Percentiles rank a stretch among this genome's conserved stretches.
Evolutionary conservation across 306 rosid species (phyloP).

Genomic region (Lathyrus oleraceus): DNA sequence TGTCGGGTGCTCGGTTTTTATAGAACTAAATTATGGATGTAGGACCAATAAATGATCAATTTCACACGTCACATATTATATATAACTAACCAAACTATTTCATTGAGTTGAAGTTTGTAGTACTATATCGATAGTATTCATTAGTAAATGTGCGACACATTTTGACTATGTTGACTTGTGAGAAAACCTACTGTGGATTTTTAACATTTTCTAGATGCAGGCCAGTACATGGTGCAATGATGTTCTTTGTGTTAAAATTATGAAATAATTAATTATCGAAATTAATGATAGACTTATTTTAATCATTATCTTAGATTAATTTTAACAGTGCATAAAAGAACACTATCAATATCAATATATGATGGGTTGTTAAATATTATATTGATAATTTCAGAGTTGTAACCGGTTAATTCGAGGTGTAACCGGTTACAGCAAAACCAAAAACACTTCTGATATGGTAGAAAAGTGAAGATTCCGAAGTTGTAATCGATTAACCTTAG

Average conservation of each 20-base stretch:
- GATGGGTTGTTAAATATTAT: too few species aligned
- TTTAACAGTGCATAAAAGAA: too few species aligned
- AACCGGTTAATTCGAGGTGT: too few species aligned
- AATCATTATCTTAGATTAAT: neutral
- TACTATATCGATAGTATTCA: neutral
- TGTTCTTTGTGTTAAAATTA: neutral
- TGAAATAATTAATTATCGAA: neutral
- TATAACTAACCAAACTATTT: conserved; percentile 11
- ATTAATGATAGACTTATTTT: neutral
- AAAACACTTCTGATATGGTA: too few species aligned
- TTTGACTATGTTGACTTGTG: neutral
- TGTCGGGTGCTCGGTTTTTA: conserved; percentile 29
- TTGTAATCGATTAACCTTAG: too few species aligned
- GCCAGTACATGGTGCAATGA: neutral
- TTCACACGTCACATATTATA: conserved; percentile 23
- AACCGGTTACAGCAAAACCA: too few species aligned
- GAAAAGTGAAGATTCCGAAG: too few species aligned
- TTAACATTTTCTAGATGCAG: neutral
- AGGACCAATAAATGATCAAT: conserved; percentile 5
- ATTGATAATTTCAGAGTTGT: too few species aligned
- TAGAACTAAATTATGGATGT: conserved; percentile 22
- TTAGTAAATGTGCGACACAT: neutral
- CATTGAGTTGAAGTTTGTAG: neutral
- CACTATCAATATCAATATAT: too few species aligned
- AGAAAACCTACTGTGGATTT: neutral